These are phyloP conservation scores for Saussurea involucrata DNA, from an alignment of 129 eudicot species.

Conservation along the genomic window DNA sequence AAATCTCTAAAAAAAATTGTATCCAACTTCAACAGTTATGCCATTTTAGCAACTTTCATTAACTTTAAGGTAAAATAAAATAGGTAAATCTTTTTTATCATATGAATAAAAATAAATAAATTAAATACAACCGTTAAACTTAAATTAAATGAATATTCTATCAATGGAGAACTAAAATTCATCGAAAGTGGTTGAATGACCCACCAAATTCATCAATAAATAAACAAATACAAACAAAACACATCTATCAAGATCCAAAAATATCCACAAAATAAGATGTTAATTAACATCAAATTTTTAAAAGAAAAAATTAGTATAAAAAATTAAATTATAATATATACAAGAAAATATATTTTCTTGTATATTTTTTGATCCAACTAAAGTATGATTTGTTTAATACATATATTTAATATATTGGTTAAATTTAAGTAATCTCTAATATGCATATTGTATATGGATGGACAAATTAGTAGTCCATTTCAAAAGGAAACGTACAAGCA, in stretches of 20 bases:
- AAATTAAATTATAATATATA: too few species aligned
- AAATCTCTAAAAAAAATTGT: too few species aligned
- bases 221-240: constrained; percentile 2
- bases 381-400: neutral
- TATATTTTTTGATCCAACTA: neutral
- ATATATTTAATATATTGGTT: neutral
- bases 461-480: neutral
- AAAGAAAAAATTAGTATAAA: neutral
- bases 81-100: neutral
- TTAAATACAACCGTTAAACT: neutral
- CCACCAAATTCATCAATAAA: neutral
- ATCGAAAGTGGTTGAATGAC: neutral
- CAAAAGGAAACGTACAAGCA: constrained; percentile 18
- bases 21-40: too few species aligned
- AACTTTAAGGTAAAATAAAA: neutral
- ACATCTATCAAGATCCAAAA: neutral
- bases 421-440: neutral
- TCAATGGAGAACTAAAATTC: neutral
- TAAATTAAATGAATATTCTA: neutral
- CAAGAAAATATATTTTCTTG: neutral
- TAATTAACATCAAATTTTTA: neutral
- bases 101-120: neutral
- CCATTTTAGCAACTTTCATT: neutral
- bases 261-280: neutral
- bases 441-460: neutral